These are phyloP conservation scores for Erysimum cheiranthoides DNA, from an alignment of 345 rosid genomes.

Conservation along the genomic window DNA sequence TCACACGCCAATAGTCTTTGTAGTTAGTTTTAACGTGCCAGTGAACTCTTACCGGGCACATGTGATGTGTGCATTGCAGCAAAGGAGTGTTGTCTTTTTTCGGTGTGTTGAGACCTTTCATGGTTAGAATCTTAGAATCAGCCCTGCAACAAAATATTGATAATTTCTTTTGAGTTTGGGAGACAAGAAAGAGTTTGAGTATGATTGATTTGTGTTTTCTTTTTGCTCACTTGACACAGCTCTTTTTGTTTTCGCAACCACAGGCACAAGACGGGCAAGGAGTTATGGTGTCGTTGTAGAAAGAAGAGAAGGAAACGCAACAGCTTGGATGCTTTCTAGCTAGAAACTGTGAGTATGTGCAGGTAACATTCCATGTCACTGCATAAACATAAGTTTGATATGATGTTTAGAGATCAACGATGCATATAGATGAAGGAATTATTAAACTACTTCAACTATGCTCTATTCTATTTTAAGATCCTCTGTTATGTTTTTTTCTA, in stretches of 20 bases:
- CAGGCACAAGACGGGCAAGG: constrained; percentile 87
- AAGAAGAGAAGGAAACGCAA: constrained; percentile 87
- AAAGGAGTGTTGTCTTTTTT: constrained; percentile 64
- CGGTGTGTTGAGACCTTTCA: constrained; percentile 66
- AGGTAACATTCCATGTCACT: constrained; percentile 96
- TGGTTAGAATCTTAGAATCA: constrained; percentile 65
- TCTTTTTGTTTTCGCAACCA: constrained; percentile 73
- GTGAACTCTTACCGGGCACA: constrained; percentile 84
- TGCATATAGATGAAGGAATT: background rate
- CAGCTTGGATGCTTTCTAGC: constrained; percentile 81
- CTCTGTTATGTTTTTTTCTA: background rate
- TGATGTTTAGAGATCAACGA: constrained; percentile 4
- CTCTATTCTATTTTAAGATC: background rate
- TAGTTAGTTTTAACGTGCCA: constrained; percentile 87
- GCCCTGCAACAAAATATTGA: constrained; percentile 53
- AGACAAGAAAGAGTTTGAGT: constrained; percentile 1
- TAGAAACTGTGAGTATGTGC: constrained; percentile 88
- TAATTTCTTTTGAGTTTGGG: constrained; percentile 3
- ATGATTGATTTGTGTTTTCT: background rate
- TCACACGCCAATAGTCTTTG: constrained; percentile 80
- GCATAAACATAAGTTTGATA: constrained; percentile 37
- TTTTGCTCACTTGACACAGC: constrained; percentile 72
- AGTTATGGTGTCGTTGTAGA: constrained; percentile 83
- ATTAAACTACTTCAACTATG: background rate
- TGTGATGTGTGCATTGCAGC: constrained; percentile 79